These are phyloP conservation scores for Funneliformis caledonium DNA, from an alignment of 371 early-diverging fungal species.

Conservation along the genomic window DNA sequence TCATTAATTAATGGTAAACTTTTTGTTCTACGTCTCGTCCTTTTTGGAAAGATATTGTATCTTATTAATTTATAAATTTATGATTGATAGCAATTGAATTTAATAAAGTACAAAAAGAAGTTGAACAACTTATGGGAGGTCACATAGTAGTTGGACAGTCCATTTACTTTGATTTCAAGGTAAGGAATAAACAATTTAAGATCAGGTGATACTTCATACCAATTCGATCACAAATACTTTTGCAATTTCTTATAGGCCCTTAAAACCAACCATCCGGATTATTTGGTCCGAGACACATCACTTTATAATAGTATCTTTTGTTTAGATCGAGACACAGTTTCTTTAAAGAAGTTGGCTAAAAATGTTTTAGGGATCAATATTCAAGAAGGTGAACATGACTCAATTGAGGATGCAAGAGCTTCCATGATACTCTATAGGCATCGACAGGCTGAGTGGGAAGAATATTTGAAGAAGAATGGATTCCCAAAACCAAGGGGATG, in stretches of 20 bases:
- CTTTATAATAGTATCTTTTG: slow-evolving; percentile 71
- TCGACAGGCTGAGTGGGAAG: slow-evolving; percentile 84
- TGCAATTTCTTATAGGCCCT: slow-evolving; percentile 51
- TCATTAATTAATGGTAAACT: slow-evolving; percentile 61
- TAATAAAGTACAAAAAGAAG: slow-evolving; percentile 73
- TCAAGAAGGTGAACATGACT: slow-evolving; percentile 87
- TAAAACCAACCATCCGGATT: slow-evolving; percentile 77
- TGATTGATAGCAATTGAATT: slow-evolving; percentile 52
- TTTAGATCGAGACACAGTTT: slow-evolving; percentile 61
- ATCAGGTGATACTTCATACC: not conserved
- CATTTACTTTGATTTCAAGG: slow-evolving; percentile 82
- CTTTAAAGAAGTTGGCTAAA: slow-evolving; percentile 77
- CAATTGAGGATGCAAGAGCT: slow-evolving; percentile 85
- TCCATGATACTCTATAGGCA: slow-evolving; percentile 88
- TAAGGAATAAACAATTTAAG: not conserved
- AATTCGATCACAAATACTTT: too few relatives aligned
- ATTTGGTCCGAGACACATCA: slow-evolving; percentile 84
- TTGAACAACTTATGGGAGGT: slow-evolving; percentile 78
- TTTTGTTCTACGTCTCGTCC: not conserved
- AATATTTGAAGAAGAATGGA: not conserved
- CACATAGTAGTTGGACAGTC: slow-evolving; percentile 92
- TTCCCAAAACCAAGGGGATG: not conserved
- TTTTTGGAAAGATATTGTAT: too few relatives aligned
- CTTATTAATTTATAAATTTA: not conserved
- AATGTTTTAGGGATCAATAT: slow-evolving; percentile 75